Base-by-base conservation (phyloP, 495 filamentous ascomycete genomes). In the Neurospora tetrasperma region DNA sequence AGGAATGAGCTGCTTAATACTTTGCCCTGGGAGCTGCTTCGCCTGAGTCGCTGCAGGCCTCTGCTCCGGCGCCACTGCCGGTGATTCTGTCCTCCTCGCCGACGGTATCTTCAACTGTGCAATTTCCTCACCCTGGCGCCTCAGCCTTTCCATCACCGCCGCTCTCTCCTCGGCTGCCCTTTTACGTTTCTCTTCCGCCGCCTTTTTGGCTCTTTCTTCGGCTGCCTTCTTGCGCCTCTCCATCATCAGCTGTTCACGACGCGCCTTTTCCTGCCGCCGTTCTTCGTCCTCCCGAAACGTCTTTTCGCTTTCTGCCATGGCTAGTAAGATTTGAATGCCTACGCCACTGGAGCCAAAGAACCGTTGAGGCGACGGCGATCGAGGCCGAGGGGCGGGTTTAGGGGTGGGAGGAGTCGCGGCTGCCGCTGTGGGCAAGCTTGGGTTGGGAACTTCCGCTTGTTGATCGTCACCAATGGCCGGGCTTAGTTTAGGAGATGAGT, bases 261-360 rank as follows among this genome's bases (percentile, higher is more conserved):
- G 54, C 23, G 54, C 54, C 0, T 66, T 16, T 68, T 14, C 41
- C 27, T 71, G 70, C n/a, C 69, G 40, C 6, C 46, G 73, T 59
- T 69, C 77, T 38, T 44, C 66, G 6, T 76, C 76, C 42, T 74
- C 71, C 16, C 62, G 38, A 20, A 59, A 38, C 0, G 71, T 75
- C 70, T 77, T 70, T 20, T 35, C 27, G 69, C 69, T 75, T 4
- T 70, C 20, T 3, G 16, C 20, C 14, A 74, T 31, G 40, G 73
- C 75, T 0, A 54, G 23, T 6, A 75, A 42, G 11, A 69, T n/a
- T 5, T 72, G n/a, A 1, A 75, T 31, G 8, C 71, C 76, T 40
- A 42, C 8, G n/a, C 71, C 71, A 68, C 71, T 72, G 16, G 73
- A 72, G 6, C 66, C 39, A 54, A 75, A 79, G 74, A 76, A 73